phyloP scores from a whole-genome alignment of 2,329 filamentous ascomycete species.

The Simplicillium aogashimaense region DNA sequence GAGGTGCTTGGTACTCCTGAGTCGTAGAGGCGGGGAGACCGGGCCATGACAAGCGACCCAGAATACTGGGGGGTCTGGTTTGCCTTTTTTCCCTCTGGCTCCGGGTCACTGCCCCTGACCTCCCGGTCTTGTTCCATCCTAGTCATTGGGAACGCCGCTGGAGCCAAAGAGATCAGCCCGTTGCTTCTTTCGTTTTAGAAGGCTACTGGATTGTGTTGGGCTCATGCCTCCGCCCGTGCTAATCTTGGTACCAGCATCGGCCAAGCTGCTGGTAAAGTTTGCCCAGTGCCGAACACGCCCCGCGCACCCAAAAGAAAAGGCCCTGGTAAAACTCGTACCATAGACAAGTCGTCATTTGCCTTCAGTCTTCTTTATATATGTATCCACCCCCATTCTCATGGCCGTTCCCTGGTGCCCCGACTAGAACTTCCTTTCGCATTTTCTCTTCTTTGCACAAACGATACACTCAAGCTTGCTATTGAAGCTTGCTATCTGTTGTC shows the following conservation, averaged over 20 bases:
- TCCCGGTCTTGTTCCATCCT: background rate
- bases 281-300: background rate
- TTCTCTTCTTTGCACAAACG: too few relatives aligned
- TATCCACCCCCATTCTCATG: background rate
- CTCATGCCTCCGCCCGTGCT: background rate
- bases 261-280: background rate
- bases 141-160: background rate
- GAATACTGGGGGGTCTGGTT: background rate
- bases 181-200: background rate
- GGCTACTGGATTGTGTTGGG: background rate
- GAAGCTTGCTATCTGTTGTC: too few relatives aligned
- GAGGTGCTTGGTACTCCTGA: background rate
- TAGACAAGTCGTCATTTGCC: background rate
- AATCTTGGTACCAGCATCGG: background rate
- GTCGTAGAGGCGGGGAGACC: background rate
- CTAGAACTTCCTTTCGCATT: too few relatives aligned
- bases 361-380: background rate
- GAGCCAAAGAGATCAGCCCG: background rate
- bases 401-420: too few relatives aligned
- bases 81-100: too few relatives aligned
- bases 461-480: too few relatives aligned
- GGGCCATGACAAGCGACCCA: background rate
- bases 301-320: background rate
- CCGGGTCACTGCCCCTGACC: background rate
- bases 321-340: background rate